Evolutionary conservation across 2,329 filamentous ascomycete genomes (phyloP), one percentile per base, ranked within the genome.

Genomic region (Colletotrichum brevisporum): DNA sequence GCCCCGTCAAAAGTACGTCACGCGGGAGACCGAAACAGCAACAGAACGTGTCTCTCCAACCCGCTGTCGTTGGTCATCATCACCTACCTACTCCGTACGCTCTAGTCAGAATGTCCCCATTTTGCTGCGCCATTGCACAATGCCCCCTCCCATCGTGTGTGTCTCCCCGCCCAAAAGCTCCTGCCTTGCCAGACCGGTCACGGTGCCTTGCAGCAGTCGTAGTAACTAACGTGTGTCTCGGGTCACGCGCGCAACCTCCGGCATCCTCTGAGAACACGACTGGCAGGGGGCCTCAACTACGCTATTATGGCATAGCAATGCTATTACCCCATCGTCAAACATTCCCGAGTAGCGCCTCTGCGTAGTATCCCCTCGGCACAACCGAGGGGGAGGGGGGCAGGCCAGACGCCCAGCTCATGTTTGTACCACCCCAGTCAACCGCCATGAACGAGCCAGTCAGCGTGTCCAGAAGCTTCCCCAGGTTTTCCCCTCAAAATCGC

Each of bases 401-500:
- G 50, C 9, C 26, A 27, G 9, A 31, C 15, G 12, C 26, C n/a
- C 27, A 27, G 9, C 51, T 54, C n/a, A 12, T 18, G 41, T 26
- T 57, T 50, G 41, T 48, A 31, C 53, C 43, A n/a, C 47, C 24
- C 41, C 41, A 5, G 39, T 16, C 53, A n/a, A 61, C 18, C 47
- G 36, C 24, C 24, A 54, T 26, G 16, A 5, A 16, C 18, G 45
- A 57, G 18, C 66, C 66, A 69, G 48, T 69, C 62, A 66, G 62
- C 43, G 45, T 41, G 24, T 39, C 43, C 45, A 31, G 59, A 61
- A 45, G 39, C 36, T 69, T 60, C 66, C 62, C 66, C 66, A 41
- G 66, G 13, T 69, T 69, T 69, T 52, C 62, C 55, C 54, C 65
- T 53, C 52, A 56, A 54, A 50, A 41, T 18, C n/a, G 13, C 26